Percentiles rank a stretch among this genome's conserved stretches.
Conservation (phyloP, 2,329 filamentous ascomycete genomes). For the Chrysoporthe cubensis region DNA sequence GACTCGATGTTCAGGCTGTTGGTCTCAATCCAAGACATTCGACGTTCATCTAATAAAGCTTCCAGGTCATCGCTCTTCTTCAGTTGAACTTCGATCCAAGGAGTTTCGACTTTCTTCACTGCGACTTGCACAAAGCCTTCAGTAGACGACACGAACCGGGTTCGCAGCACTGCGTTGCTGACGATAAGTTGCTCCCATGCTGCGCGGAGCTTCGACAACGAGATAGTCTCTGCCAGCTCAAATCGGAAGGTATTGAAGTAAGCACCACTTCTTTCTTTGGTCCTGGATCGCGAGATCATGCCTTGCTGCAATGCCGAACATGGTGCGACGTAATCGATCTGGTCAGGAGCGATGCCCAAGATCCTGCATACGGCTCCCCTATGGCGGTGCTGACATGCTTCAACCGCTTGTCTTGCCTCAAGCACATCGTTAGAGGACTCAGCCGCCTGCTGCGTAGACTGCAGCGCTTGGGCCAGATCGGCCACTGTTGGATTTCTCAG, state of each 20-base stretch:
- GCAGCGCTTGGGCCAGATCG: conserved; percentile 49
- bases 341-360: conserved; percentile 52
- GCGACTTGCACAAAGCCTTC: conserved; percentile 80
- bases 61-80: conserved; percentile 39
- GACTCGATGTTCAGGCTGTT: conserved; percentile 54
- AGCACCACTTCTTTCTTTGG: conserved; percentile 53
- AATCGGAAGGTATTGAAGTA: conserved; percentile 83
- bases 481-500: conserved; percentile 63
- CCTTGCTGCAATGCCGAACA: conserved; percentile 88
- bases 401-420: conserved; percentile 62
- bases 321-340: conserved; percentile 75
- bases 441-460: conserved; percentile 24
- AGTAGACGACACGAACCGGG: conserved; percentile 70
- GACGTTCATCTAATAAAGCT: conserved; percentile 40
- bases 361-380: conserved; percentile 53
- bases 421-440: conserved; percentile 37
- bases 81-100: conserved; percentile 48
- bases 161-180: conserved; percentile 68
- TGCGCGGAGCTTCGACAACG: conserved; percentile 50
- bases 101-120: conserved; percentile 46
- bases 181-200: conserved; percentile 63
- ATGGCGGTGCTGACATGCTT: conserved; percentile 67
- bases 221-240: conserved; percentile 49
- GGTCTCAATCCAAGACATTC: conserved; percentile 54
- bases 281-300: conserved; percentile 74